These are phyloP conservation scores for Lolium perenne DNA, from an alignment of 176 grass and related monocot genomes.

Conservation along the genomic window DNA sequence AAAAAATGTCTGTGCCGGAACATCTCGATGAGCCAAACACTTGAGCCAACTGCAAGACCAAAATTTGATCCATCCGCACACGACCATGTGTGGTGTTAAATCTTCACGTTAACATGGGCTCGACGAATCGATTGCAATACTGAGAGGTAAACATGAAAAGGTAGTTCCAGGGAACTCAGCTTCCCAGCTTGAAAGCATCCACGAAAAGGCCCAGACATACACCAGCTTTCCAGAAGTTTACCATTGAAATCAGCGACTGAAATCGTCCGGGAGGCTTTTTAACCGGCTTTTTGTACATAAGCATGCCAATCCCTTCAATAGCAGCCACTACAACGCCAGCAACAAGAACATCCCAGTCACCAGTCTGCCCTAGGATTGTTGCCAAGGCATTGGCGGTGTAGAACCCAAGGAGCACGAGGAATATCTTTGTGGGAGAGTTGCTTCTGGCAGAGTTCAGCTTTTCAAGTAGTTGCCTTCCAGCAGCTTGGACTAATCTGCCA, in stretches of 20 bases:
- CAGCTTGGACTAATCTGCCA: slow-evolving; percentile 68
- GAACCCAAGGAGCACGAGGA: slow-evolving; percentile 90
- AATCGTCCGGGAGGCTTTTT: slow-evolving; percentile 56
- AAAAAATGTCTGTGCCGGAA: neutral
- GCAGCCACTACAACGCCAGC: slow-evolving; percentile 82
- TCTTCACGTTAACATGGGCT: neutral
- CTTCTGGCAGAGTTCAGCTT: slow-evolving; percentile 81
- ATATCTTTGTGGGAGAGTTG: slow-evolving; percentile 82
- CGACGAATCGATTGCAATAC: neutral
- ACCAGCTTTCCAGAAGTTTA: slow-evolving; percentile 94
- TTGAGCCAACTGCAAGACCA: neutral
- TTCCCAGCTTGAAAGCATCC: slow-evolving; percentile 93
- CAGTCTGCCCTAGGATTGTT: slow-evolving; percentile 93
- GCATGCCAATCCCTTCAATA: slow-evolving; percentile 92
- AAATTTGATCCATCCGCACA: neutral
- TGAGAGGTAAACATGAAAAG: neutral
- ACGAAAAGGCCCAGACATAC: slow-evolving; percentile 94
- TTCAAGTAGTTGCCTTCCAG: slow-evolving; percentile 64
- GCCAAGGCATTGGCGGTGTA: slow-evolving; percentile 94
- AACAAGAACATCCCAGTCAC: slow-evolving; percentile 98
- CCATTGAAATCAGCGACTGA: slow-evolving; percentile 61
- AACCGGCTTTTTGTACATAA: slow-evolving; percentile 81
- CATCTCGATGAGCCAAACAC: slow-evolving; percentile 6
- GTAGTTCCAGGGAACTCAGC: slow-evolving; percentile 39
- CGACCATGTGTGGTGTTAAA: neutral